Conservation (phyloP, 768 basidiomycete species). For the Suillus weaverae region DNA sequence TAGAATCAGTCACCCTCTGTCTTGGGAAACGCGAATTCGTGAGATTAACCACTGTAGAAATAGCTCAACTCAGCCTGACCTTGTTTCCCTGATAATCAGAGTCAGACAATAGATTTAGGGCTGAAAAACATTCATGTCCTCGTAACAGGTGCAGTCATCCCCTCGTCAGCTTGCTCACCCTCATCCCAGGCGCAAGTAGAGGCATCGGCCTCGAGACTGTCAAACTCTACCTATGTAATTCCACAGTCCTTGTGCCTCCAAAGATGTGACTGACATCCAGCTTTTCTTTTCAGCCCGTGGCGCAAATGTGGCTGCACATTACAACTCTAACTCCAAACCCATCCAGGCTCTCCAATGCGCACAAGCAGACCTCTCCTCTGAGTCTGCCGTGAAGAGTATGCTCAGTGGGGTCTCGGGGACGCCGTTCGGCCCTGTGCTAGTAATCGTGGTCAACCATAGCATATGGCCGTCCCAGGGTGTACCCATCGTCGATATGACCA, state of each 20-base stretch:
- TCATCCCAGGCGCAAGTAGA: constrained; percentile 62
- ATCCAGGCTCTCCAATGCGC: constrained; percentile 44
- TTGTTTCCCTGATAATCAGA: neutral
- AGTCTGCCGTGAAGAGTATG: constrained; percentile 50
- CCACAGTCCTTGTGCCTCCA: neutral
- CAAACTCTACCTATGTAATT: constrained; percentile 56
- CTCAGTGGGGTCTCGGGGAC: constrained; percentile 42
- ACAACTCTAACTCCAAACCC: constrained; percentile 50
- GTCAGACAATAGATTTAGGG: constrained; percentile 52
- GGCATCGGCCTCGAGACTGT: constrained; percentile 71
- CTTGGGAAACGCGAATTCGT: neutral
- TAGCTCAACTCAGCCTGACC: neutral
- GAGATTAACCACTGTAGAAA: neutral
- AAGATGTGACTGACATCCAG: neutral
- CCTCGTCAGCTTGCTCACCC: neutral
- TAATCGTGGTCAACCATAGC: constrained; percentile 66
- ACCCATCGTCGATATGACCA: constrained; percentile 55
- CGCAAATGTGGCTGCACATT: constrained; percentile 71
- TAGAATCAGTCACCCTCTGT: neutral
- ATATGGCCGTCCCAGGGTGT: constrained; percentile 47
- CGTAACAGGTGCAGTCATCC: constrained; percentile 54
- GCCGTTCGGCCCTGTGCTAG: constrained; percentile 51
- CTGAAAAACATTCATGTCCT: constrained; percentile 63
- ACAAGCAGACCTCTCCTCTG: constrained; percentile 59
- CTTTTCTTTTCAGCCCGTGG: constrained; percentile 53